Conservation (phyloP, 192 early-diverging fungal species). For the Endogone sp. region DNA sequence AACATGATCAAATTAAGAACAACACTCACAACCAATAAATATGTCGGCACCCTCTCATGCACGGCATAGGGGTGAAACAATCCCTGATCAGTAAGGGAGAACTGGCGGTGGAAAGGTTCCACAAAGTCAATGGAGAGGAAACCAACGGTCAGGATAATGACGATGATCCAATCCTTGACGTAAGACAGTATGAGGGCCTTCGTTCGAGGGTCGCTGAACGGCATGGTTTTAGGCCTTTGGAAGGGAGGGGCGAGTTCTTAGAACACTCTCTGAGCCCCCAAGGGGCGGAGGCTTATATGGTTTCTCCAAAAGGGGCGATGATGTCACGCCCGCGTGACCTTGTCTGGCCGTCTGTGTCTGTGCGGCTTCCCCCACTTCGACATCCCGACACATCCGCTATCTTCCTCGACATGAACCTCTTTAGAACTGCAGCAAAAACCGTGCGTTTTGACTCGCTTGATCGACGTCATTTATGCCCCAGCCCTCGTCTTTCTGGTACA, state of each 20-base stretch:
- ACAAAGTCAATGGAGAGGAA: constrained; percentile 55
- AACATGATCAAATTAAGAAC: not conserved
- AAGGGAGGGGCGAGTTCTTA: too few species aligned
- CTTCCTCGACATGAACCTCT: not conserved
- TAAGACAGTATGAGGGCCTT: constrained; percentile 21
- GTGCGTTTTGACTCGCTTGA: not conserved
- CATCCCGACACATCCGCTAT: too few species aligned
- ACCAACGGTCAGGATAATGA: constrained; percentile 46
- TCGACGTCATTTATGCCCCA: not conserved
- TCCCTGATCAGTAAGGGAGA: constrained; percentile 63
- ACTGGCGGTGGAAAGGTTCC: constrained; percentile 67
- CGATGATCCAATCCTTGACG: constrained; percentile 38
- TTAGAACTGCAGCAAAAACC: not conserved
- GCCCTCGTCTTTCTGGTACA: too few species aligned
- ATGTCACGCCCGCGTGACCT: not conserved
- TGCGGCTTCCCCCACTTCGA: too few species aligned
- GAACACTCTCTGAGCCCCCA: too few species aligned
- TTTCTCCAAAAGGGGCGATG: not conserved
- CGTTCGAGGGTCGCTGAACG: constrained; percentile 4
- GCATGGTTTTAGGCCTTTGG: too few species aligned
- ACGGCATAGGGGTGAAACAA: constrained; percentile 56
- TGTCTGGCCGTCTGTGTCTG: too few species aligned
- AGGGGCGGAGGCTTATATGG: not conserved
- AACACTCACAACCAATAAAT: constrained; percentile 25
- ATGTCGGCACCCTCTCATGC: constrained; percentile 40